Evolutionary conservation across 495 filamentous ascomycete genomes (phyloP).

Genomic region (Podospora bellae-mahoneyi): DNA sequence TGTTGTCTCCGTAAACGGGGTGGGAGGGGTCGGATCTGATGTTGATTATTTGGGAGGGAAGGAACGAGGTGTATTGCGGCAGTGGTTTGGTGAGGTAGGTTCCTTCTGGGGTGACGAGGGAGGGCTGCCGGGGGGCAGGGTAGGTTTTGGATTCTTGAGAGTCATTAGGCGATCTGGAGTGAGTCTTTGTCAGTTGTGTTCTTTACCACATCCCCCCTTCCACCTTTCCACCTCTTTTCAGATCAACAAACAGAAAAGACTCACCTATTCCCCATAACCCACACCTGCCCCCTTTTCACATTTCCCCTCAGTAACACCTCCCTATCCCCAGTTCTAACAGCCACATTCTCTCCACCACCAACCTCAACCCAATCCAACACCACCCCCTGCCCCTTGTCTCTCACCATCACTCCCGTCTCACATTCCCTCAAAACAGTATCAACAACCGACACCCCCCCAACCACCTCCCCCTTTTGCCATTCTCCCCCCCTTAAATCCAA

Average conservation of each 20-base stretch:
- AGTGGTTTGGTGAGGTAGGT: slow-evolving; percentile 37
- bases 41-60: slow-evolving; percentile 37
- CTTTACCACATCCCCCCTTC: too few relatives aligned
- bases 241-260: neutral
- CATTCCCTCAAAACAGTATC: too few relatives aligned
- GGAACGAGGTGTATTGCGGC: slow-evolving; percentile 38
- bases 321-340: slow-evolving; percentile 25
- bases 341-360: slow-evolving; percentile 28
- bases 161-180: slow-evolving; percentile 19
- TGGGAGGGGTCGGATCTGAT: slow-evolving; percentile 38
- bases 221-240: neutral
- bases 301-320: slow-evolving; percentile 19
- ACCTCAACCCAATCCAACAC: slow-evolving; percentile 22
- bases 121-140: slow-evolving; percentile 26
- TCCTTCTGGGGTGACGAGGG: slow-evolving; percentile 28
- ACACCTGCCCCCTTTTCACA: slow-evolving; percentile 22
- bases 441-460: too few relatives aligned
- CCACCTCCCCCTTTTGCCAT: too few relatives aligned
- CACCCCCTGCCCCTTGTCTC: slow-evolving; percentile 31
- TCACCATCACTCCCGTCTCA: slow-evolving; percentile 22
- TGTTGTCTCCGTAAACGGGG: slow-evolving; percentile 36
- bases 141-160: slow-evolving; percentile 36
- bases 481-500: too few relatives aligned
- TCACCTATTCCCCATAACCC: slow-evolving; percentile 32
- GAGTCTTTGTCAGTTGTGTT: neutral